These are phyloP conservation scores for Saccharomyces paradoxus DNA, from an alignment of 805 yeast genomes.

Conservation along the genomic window DNA sequence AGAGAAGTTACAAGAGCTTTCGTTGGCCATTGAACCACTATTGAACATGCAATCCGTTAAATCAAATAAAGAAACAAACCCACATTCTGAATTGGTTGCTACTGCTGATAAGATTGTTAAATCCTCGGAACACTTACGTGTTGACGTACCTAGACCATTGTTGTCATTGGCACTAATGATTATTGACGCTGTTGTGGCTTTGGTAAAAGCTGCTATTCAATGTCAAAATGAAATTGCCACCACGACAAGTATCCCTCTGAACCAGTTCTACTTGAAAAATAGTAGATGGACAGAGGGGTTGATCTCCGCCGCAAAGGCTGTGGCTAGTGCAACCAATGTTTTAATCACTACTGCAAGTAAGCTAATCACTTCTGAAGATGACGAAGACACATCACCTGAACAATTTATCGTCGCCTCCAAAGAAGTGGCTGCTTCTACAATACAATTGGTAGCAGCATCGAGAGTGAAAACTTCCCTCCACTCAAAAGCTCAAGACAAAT, in stretches of 20 bases:
- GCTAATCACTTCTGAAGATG: slow-evolving; percentile 49
- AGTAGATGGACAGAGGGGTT: slow-evolving; percentile 92
- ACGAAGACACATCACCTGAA: slow-evolving; percentile 43
- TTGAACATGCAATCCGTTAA: slow-evolving; percentile 11
- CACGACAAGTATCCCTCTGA: slow-evolving; percentile 32
- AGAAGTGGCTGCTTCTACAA: slow-evolving; percentile 87
- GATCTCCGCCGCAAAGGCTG: slow-evolving; percentile 80
- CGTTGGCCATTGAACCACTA: slow-evolving; percentile 49
- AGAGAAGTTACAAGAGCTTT: slow-evolving; percentile 52
- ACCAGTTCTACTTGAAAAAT: slow-evolving; percentile 73
- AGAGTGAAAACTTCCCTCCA: slow-evolving; percentile 73
- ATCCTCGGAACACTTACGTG: slow-evolving; percentile 57
- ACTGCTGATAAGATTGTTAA: slow-evolving; percentile 63
- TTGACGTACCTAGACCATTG: slow-evolving; percentile 69
- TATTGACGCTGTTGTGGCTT: slow-evolving; percentile 64
- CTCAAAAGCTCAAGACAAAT: slow-evolving; percentile 66
- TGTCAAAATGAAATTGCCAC: slow-evolving; percentile 74
- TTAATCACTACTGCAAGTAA: slow-evolving; percentile 84
- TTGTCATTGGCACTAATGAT: slow-evolving; percentile 72
- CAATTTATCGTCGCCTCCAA: slow-evolving; percentile 84
- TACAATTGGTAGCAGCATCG: slow-evolving; percentile 86
- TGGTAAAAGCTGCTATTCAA: slow-evolving; percentile 68
- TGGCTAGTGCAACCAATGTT: slow-evolving; percentile 75
- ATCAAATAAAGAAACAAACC: slow-evolving; percentile 43
- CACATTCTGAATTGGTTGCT: slow-evolving; percentile 62